Evolutionary conservation across 2,329 filamentous ascomycete genomes (phyloP).

Genomic region (Colletotrichum tabaci): DNA sequence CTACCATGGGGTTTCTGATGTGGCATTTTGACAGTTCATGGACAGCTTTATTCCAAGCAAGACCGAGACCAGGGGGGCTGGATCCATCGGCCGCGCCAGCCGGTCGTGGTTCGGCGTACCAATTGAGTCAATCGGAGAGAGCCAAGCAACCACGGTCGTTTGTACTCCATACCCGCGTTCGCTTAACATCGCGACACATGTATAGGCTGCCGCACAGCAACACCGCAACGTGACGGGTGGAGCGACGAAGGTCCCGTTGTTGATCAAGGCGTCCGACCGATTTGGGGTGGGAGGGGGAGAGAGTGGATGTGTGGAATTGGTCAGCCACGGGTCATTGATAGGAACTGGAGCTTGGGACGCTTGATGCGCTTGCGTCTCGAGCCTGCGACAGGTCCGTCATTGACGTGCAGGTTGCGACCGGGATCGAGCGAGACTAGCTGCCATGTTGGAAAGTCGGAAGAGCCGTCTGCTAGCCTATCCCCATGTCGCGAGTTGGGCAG

Average conservation of each 20-base stretch:
- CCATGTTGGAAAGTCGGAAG: neutral
- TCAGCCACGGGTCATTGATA: neutral
- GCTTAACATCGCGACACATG: slow-evolving; percentile 9
- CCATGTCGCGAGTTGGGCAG: slow-evolving; percentile 27
- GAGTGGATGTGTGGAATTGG: slow-evolving; percentile 6
- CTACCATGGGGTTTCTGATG: slow-evolving; percentile 24
- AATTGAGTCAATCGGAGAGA: slow-evolving; percentile 10
- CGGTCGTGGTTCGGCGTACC: neutral
- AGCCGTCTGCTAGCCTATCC: slow-evolving; percentile 17
- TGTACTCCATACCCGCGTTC: slow-evolving; percentile 17
- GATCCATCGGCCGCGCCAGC: slow-evolving; percentile 8
- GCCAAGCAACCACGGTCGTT: slow-evolving; percentile 22
- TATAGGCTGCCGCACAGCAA: neutral
- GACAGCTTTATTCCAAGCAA: neutral
- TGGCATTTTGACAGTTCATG: slow-evolving; percentile 2
- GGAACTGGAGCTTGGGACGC: slow-evolving; percentile 38
- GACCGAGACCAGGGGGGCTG: slow-evolving; percentile 17
- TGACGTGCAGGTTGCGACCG: slow-evolving; percentile 37
- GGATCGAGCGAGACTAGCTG: slow-evolving; percentile 15
- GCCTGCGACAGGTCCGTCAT: slow-evolving; percentile 22
- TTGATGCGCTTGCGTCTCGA: slow-evolving; percentile 24
- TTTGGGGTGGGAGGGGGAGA: neutral
- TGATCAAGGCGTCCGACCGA: slow-evolving; percentile 28
- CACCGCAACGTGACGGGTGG: slow-evolving; percentile 19
- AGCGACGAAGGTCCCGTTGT: slow-evolving; percentile 24